These are phyloP conservation scores for Nidularia sp. DNA, from an alignment of 768 basidiomycete species.

Conservation along the genomic window DNA sequence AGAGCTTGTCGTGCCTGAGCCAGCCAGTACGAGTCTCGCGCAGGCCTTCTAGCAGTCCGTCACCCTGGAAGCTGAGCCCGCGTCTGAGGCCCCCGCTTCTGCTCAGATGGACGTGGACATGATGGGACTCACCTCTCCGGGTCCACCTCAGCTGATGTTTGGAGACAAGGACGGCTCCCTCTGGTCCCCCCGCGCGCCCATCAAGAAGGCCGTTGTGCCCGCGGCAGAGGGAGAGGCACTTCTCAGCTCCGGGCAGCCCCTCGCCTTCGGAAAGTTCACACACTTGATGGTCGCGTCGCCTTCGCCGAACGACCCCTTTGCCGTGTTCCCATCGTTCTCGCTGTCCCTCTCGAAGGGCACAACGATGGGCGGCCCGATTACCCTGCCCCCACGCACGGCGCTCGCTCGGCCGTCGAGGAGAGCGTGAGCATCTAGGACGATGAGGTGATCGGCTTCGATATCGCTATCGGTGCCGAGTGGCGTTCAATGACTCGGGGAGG, in stretches of 20 bases:
- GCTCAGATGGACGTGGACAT: slow-evolving; percentile 15
- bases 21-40: slow-evolving; percentile 17
- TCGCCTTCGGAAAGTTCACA: too few relatives aligned
- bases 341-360: too few relatives aligned
- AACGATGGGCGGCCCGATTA: slow-evolving; percentile 1
- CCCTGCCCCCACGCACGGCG: slow-evolving; percentile 19
- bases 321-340: slow-evolving; percentile 41
- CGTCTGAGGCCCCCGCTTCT: slow-evolving; percentile 1
- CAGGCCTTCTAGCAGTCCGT: slow-evolving; percentile 43
- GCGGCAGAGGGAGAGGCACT: slow-evolving; percentile 3
- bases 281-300: slow-evolving; percentile 32
- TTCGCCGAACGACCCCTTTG: slow-evolving; percentile 41
- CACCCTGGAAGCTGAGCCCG: slow-evolving; percentile 18
- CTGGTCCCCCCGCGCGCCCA: slow-evolving; percentile 34
- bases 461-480: too few relatives aligned
- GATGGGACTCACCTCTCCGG: too few relatives aligned
- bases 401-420: background rate
- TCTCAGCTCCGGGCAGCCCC: slow-evolving; percentile 14
- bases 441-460: too few relatives aligned
- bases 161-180: too few relatives aligned
- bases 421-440: too few relatives aligned
- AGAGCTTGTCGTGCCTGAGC: slow-evolving; percentile 15
- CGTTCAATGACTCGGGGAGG: too few relatives aligned
- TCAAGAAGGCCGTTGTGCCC: slow-evolving; percentile 13
- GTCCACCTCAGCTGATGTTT: slow-evolving; percentile 31